Conservation (phyloP, 2,329 filamentous ascomycete species). For the Xylariaceae sp. region DNA sequence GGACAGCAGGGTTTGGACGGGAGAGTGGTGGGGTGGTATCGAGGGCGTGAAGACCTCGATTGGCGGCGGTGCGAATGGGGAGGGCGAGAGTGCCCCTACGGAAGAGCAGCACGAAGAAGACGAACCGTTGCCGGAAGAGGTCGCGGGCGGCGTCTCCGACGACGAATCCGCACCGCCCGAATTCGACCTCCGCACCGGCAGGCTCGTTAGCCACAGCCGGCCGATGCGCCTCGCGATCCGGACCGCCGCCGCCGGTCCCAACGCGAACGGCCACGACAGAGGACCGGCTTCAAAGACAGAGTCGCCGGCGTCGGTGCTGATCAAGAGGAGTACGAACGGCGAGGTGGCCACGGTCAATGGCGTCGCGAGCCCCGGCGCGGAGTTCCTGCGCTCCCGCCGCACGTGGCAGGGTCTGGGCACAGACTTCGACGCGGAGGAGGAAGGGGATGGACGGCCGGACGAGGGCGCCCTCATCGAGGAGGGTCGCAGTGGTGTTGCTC, state of each 20-base stretch:
- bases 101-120: slow-evolving; percentile 4
- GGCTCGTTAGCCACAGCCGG: slow-evolving; percentile 75
- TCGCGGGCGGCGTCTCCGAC: slow-evolving; percentile 54
- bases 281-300: slow-evolving; percentile 20
- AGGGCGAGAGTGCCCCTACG: slow-evolving; percentile 27
- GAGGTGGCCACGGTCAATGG: slow-evolving; percentile 83
- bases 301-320: slow-evolving; percentile 55
- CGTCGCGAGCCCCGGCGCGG: slow-evolving; percentile 86
- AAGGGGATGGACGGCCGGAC: slow-evolving; percentile 33
- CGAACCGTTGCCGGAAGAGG: slow-evolving; percentile 29
- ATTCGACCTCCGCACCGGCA: slow-evolving; percentile 88
- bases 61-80: slow-evolving; percentile 28
- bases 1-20: slow-evolving; percentile 78
- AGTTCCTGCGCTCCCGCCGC: slow-evolving; percentile 78
- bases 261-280: slow-evolving; percentile 24
- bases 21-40: slow-evolving; percentile 87
- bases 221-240: slow-evolving; percentile 63
- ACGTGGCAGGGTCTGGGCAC: slow-evolving; percentile 93
- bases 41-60: slow-evolving; percentile 61
- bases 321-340: slow-evolving; percentile 58
- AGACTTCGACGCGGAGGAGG: slow-evolving; percentile 68
- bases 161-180: slow-evolving; percentile 82
- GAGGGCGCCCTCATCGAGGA: slow-evolving; percentile 75
- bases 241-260: slow-evolving; percentile 21
- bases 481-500: slow-evolving; percentile 83